Evolutionary conservation across 169 alveolate species (phyloP).

Genomic region (Eimeria zaria): DNA sequence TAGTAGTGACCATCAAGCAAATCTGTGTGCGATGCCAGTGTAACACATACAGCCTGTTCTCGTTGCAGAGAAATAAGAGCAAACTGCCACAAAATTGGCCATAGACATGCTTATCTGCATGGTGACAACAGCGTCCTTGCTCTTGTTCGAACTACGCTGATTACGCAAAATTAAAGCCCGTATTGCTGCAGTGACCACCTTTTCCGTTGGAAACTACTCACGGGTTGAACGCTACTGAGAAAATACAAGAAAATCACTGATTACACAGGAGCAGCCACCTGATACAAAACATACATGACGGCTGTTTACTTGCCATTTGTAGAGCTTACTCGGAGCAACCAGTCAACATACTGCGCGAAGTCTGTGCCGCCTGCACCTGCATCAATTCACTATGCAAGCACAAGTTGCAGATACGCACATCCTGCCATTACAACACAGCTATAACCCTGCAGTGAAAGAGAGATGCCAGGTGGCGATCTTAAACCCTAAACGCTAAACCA

Average conservation of each 20-base stretch:
- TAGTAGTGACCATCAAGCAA: background rate
- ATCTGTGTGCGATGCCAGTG: background rate
- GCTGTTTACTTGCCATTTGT: background rate
- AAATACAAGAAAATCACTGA: background rate
- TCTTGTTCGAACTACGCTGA: background rate
- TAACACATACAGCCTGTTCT: background rate
- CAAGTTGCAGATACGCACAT: background rate
- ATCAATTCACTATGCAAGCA: background rate
- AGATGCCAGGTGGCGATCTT: background rate
- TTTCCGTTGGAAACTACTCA: background rate
- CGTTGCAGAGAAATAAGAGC: background rate
- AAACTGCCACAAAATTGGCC: too few relatives aligned
- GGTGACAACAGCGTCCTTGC: background rate
- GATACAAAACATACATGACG: background rate
- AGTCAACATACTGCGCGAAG: background rate
- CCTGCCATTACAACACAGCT: background rate
- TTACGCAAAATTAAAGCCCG: background rate
- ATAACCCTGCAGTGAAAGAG: background rate
- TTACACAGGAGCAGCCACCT: background rate
- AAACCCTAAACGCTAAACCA: background rate
- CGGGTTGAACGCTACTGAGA: background rate
- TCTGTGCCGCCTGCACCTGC: background rate
- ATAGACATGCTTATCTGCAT: background rate
- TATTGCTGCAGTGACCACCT: background rate
- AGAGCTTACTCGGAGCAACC: background rate